phyloP scores from a whole-genome alignment of 139 green algal species.

The Dunaliella primolecta region DNA sequence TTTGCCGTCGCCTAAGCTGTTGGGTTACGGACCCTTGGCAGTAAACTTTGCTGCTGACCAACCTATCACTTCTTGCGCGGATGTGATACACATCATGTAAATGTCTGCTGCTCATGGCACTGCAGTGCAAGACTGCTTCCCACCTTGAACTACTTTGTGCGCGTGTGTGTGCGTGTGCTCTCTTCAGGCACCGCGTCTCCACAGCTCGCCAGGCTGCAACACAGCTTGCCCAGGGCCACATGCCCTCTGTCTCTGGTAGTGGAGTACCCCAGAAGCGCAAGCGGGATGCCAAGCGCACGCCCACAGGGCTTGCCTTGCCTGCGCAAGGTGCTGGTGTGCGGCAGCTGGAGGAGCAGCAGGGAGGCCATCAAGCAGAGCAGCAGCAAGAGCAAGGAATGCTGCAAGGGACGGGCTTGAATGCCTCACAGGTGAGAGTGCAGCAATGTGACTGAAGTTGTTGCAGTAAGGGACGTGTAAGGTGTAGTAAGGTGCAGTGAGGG shows the following conservation, averaged over 20 bases:
- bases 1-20: no score
- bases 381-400: not conserved
- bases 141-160: no score
- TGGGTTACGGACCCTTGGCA: no score
- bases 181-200: no score
- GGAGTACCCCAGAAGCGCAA: not conserved
- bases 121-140: no score
- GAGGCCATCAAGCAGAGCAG: not conserved
- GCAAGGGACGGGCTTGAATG: not conserved
- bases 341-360: not conserved
- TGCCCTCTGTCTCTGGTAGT: not conserved
- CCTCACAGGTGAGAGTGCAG: not conserved
- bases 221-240: not conserved
- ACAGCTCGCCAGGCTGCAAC: not conserved
- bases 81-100: no score
- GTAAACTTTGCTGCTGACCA: no score
- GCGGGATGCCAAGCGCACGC: not conserved
- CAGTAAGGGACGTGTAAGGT: not conserved
- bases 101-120: no score
- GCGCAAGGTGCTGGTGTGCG: no score
- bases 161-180: no score
- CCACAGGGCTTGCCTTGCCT: not conserved
- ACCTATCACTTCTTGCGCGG: no score
- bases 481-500: not conserved
- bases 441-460: not conserved